Evolutionary conservation across 768 basidiomycete species (phyloP).

Genomic region (Hypholoma fasciculare): DNA sequence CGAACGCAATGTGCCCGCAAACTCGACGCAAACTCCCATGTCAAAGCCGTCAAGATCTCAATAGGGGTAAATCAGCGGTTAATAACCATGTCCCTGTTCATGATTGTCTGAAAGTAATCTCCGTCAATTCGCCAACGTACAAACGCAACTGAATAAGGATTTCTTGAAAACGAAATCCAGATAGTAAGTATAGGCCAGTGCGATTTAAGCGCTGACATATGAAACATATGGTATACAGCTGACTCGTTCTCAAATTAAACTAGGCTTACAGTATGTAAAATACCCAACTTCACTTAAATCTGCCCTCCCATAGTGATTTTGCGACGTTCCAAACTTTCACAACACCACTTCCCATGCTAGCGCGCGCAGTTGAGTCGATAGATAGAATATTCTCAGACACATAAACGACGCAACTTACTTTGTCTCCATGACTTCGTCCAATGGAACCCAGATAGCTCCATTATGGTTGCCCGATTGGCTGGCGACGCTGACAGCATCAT

Average conservation of each 20-base stretch:
- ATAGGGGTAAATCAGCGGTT: conserved; percentile 3
- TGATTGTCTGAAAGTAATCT: neutral
- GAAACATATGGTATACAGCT: too few relatives aligned
- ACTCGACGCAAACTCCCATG: too few relatives aligned
- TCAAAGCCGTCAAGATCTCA: neutral
- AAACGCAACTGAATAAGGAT: too few relatives aligned
- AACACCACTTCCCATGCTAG: conserved; percentile 73
- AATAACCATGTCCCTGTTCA: neutral
- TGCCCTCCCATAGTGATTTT: conserved; percentile 45
- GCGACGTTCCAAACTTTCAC: conserved; percentile 71
- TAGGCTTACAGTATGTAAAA: too few relatives aligned
- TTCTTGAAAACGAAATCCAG: too few relatives aligned
- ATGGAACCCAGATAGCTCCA: conserved; percentile 48
- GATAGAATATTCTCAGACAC: conserved; percentile 7
- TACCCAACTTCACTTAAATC: too few relatives aligned
- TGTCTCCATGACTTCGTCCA: conserved; percentile 53
- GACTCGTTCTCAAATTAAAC: too few relatives aligned
- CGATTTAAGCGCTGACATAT: too few relatives aligned
- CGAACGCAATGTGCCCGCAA: too few relatives aligned
- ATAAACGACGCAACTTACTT: conserved; percentile 48
- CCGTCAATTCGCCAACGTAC: too few relatives aligned
- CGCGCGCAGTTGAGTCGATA: conserved; percentile 9
- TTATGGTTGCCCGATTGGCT: conserved; percentile 13
- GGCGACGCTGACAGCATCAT: conserved; percentile 6
- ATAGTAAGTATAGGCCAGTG: too few relatives aligned